Percentiles rank a stretch among this genome's conserved stretches.
Evolutionary conservation across 179 eudicot species (phyloP).

Genomic region (Camellia oleifera): DNA sequence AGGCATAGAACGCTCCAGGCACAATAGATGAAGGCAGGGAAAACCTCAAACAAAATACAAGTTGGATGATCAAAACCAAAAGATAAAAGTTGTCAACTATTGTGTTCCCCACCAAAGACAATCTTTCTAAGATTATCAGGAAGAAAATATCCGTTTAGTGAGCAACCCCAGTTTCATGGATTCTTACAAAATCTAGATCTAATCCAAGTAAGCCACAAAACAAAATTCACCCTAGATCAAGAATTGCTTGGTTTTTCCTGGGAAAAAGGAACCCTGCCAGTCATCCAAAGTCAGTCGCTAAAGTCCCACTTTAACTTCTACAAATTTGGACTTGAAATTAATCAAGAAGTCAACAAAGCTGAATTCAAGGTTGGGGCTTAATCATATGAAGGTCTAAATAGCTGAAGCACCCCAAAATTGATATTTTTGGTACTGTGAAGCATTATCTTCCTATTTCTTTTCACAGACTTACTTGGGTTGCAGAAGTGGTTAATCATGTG

Average conservation of each 20-base stretch:
- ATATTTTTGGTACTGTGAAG: too few species aligned
- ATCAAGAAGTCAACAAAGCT: not conserved
- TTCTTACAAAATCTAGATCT: not conserved
- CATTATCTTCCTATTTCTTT: too few species aligned
- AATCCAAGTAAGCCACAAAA: not conserved
- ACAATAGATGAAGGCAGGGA: not conserved
- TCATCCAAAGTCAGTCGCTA: too few species aligned
- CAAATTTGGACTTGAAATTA: conserved; percentile 1
- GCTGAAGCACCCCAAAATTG: too few species aligned
- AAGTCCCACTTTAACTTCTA: not conserved
- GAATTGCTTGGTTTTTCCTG: not conserved
- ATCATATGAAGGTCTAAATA: not conserved
- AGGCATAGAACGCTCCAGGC: not conserved
- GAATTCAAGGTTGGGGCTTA: not conserved
- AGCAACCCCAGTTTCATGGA: not conserved
- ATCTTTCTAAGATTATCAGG: not conserved
- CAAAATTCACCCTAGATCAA: not conserved
- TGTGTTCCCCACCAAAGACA: not conserved
- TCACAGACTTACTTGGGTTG: too few species aligned
- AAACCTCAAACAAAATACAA: not conserved
- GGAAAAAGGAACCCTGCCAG: too few species aligned
- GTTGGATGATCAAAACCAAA: not conserved
- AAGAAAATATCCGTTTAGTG: not conserved
- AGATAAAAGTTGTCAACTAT: not conserved
- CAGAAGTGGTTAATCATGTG: too few species aligned